Evolutionary conservation across 2,329 filamentous ascomycete genomes (phyloP).

Genomic region (Botrytis cinerea): DNA sequence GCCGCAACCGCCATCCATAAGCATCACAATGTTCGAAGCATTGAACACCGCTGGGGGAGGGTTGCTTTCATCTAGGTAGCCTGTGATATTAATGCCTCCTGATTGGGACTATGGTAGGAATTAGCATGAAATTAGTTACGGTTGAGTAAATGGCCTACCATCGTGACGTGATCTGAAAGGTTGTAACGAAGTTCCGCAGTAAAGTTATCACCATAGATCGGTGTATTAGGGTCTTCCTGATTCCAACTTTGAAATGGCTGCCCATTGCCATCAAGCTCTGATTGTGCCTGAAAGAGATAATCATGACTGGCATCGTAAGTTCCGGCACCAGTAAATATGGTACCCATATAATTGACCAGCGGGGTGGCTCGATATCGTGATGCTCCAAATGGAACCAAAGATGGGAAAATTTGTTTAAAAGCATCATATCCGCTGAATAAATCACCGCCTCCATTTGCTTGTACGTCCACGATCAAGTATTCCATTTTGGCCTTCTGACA

Average conservation of each 20-base stretch:
- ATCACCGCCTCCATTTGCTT: slow-evolving; percentile 58
- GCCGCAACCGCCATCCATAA: slow-evolving; percentile 55
- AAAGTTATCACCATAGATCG: slow-evolving; percentile 22
- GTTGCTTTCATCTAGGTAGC: slow-evolving; percentile 35
- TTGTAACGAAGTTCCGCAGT: slow-evolving; percentile 33
- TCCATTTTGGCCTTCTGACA: slow-evolving; percentile 21
- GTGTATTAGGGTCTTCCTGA: slow-evolving; percentile 18
- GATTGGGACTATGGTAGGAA: slow-evolving; percentile 8
- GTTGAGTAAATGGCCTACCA: slow-evolving; percentile 4
- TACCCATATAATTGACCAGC: slow-evolving; percentile 22
- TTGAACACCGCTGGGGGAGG: slow-evolving; percentile 43
- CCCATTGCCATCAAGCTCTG: slow-evolving; percentile 26
- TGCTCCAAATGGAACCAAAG: slow-evolving; percentile 35
- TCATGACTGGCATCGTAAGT: slow-evolving; percentile 1
- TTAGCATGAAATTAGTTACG: background rate
- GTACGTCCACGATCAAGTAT: slow-evolving; percentile 52
- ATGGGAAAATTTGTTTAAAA: slow-evolving; percentile 46
- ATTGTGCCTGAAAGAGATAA: slow-evolving; percentile 6
- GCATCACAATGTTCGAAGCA: slow-evolving; percentile 43
- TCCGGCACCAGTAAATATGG: slow-evolving; percentile 17
- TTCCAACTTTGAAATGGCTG: slow-evolving; percentile 28
- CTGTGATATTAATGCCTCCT: slow-evolving; percentile 40
- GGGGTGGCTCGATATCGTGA: slow-evolving; percentile 44
- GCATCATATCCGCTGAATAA: slow-evolving; percentile 50
- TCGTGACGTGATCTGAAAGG: slow-evolving; percentile 32